Base-by-base conservation (phyloP, 192 early-diverging fungal genomes). In the Backusella parvicylindrica region DNA sequence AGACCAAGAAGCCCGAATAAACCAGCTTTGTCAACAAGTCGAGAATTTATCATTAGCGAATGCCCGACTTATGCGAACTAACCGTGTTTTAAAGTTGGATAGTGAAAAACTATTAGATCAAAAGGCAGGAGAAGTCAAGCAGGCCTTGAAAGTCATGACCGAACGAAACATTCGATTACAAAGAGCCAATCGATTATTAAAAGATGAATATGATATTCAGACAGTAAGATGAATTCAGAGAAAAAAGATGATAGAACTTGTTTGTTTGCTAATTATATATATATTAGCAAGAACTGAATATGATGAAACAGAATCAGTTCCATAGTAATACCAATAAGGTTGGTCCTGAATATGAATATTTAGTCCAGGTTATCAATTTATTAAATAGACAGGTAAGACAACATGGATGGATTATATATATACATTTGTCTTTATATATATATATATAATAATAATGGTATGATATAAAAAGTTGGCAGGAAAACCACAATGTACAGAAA, bases 291-390 rank as follows among this genome's bases (percentile, higher is more conserved):
- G 79, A 80, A 65, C 6, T 80, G 36, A 75, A 77, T 73, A 36
- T 65, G 28, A 56, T 79, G 26, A 63, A 68, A 43, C 72, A 76
- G 21, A 78, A 79, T 41, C 70, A 70, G 23, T 68, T 83, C 12
- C 40, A n/a, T 47, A 16, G 66, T 16, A 66, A 79, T 33, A 76
- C 79, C 60, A 76, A 75, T 56, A 67, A 63, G 6, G 75, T 79
- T 33, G 78, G 81, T 8, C 81, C 81, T 37, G 81, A 83, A 74
- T 83, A 83, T 66, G 81, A 83, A 75, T 83, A 83, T 63, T 72
- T 83, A 28, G 81, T 83, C 18, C 81, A 83, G 70, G 77, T 83
- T 67, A 76, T 83, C 21, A 68, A 83, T 56, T 37, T 83, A 53
- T 63, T 83, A 18, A 75, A 83, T 66, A 67, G 74, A 75, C 81